Base-by-base conservation (phyloP, 2,329 filamentous ascomycete species). In the Myrmaecium sp. region DNA sequence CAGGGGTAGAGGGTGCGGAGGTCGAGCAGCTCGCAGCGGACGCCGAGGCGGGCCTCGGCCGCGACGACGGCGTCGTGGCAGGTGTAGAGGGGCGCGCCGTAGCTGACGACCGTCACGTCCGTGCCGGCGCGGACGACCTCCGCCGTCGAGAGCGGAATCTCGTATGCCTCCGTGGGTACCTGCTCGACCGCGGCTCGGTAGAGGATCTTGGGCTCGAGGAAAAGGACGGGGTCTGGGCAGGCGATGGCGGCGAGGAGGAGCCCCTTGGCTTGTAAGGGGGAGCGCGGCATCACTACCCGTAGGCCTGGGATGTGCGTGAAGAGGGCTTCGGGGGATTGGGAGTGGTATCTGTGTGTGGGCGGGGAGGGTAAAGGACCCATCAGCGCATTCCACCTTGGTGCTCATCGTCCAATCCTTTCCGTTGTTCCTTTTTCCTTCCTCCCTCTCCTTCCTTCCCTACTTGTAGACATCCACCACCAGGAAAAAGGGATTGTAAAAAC, bases 191-290 rank as follows among this genome's bases (percentile, higher is more conserved):
- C 80, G 0, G 84, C 83, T 12, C 84, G 74, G 51, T 94, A 94
- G 8, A 94, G 60, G 24, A 89, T 79, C 57, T 94, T 94, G 23
- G 84, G 84, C 49, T 94, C 84, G 74, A 94, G 74, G 52, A 94
- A 92, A 28, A 94, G 61, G 34, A 86, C 81, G 0, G 84, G 84
- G 48, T 94, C 84, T 34, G 82, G 80, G 41, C 64, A 71, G 56
- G 58, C 69, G 27, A 70, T 70, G 28, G 92, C 82, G 3, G 77
- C 66, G 3, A 92, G 60, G 26, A 93, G 58, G 3, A 94, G 61
- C 2, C 84, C 84, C 52, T 94, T 94, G 4, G 84, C 84, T 51
- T 94, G 84, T 3, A 76, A 52, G 0, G 84, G 84, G 0, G 80
- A 89, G 23, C 84, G 66, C 1, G 84, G 84, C 50, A 93, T 74